Evolutionary conservation across 2,329 filamentous ascomycete genomes (phyloP).

Genomic region (Colletotrichum kahawae): DNA sequence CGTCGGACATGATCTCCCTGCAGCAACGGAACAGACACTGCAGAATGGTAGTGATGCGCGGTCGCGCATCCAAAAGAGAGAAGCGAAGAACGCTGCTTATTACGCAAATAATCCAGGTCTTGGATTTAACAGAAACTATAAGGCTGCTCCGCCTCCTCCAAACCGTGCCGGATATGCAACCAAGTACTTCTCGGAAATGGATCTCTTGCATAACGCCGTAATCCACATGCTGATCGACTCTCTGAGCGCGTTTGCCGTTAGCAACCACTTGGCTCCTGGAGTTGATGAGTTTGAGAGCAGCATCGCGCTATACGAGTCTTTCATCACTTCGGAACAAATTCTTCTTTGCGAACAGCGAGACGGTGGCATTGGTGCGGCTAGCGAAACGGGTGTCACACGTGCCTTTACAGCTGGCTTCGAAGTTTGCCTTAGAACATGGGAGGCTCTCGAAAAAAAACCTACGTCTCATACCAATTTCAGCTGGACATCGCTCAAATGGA

Average conservation of each 20-base stretch:
- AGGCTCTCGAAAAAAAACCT: fast-evolving
- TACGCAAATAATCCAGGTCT: too few relatives aligned
- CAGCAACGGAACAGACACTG: neutral
- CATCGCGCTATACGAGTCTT: neutral
- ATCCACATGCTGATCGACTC: neutral
- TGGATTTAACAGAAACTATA: too few relatives aligned
- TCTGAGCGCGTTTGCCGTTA: neutral
- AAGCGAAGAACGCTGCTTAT: neutral
- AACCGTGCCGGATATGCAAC: too few relatives aligned
- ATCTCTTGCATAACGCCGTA: neutral
- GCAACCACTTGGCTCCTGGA: neutral
- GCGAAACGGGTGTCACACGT: neutral
- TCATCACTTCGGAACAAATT: neutral
- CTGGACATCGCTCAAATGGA: neutral
- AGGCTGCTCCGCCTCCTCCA: too few relatives aligned
- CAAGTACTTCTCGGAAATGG: neutral
- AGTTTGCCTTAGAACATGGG: neutral
- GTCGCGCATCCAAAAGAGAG: neutral
- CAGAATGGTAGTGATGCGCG: neutral
- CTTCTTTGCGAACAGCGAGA: neutral
- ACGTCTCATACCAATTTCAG: neutral
- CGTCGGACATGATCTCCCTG: neutral
- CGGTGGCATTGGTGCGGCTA: neutral
- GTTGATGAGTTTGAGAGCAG: neutral
- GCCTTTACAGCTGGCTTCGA: neutral